Percentiles rank a stretch among this genome's conserved stretches.
These are phyloP conservation scores for Xylariaceae sp. DNA, from an alignment of 2,329 filamentous ascomycete genomes.

Conservation along the genomic window DNA sequence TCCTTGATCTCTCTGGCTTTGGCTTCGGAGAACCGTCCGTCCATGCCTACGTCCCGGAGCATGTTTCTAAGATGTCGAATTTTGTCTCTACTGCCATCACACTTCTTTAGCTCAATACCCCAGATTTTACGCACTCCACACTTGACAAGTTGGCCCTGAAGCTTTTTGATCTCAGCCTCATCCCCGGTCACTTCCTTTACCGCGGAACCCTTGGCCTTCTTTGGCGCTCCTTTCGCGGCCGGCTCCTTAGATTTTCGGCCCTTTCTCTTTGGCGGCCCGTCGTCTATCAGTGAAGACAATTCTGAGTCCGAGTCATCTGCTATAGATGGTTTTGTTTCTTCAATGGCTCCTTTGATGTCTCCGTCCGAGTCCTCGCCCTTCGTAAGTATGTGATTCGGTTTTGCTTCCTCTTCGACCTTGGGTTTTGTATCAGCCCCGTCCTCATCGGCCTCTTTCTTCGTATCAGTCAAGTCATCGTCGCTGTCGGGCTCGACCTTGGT, in stretches of 20 bases:
- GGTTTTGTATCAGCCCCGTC: conserved; percentile 9
- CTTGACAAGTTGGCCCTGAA: conserved; percentile 82
- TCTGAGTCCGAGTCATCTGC: conserved; percentile 37
- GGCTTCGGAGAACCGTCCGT: conserved; percentile 78
- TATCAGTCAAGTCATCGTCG: conserved; percentile 15
- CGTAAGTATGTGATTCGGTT: conserved; percentile 3
- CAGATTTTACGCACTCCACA: conserved; percentile 93
- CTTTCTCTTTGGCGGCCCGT: conserved; percentile 53
- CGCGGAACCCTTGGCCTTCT: conserved; percentile 36
- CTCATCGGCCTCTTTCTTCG: conserved; percentile 10
- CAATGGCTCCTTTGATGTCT: conserved; percentile 35
- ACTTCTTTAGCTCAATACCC: conserved; percentile 76
- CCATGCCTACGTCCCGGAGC: conserved; percentile 81
- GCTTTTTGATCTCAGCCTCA: conserved; percentile 77
- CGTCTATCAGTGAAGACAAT: conserved; percentile 74
- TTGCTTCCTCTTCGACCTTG: conserved; percentile 8
- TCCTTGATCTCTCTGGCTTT: conserved; percentile 87
- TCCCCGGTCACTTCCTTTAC: conserved; percentile 48
- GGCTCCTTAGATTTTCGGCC: conserved; percentile 47
- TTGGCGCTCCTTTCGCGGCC: conserved; percentile 28
- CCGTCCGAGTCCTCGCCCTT: conserved; percentile 30
- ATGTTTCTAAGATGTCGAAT: conserved; percentile 75
- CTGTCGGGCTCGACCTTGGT: conserved; percentile 22
- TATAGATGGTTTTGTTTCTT: conserved; percentile 15
- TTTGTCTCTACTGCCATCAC: conserved; percentile 70